phyloP scores from a whole-genome alignment of 1,284 basidiomycete genomes.

The Phellopilus nigrolimitatus region DNA sequence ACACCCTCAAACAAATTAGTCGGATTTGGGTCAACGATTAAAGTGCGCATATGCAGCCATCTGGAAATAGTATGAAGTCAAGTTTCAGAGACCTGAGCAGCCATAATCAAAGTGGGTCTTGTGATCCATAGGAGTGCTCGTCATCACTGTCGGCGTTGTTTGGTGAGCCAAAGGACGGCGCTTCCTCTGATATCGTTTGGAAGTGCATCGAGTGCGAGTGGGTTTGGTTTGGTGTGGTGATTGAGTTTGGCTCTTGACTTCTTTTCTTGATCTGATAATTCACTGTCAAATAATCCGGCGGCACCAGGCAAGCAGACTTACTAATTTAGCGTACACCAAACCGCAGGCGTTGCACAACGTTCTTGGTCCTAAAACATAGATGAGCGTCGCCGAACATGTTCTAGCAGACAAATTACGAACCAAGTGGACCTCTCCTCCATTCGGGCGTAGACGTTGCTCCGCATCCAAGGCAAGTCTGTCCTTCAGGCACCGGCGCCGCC shows the following conservation, averaged over 20 bases:
- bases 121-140: constrained; percentile 33
- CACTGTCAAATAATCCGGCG: constrained; percentile 15
- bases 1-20: constrained; percentile 1
- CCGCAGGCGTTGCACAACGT: constrained; percentile 76
- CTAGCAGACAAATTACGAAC: constrained; percentile 37
- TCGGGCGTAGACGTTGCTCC: constrained; percentile 79
- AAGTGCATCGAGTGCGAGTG: not conserved
- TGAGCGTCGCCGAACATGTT: constrained; percentile 21
- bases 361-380: constrained; percentile 47
- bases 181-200: constrained; percentile 23
- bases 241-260: constrained; percentile 27
- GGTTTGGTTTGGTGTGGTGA: not conserved
- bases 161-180: constrained; percentile 28
- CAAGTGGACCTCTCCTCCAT: constrained; percentile 76
- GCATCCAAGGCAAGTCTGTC: constrained; percentile 73
- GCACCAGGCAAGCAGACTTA: constrained; percentile 31
- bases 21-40: not conserved
- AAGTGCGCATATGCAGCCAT: constrained; percentile 2
- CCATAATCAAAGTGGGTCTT: constrained; percentile 32
- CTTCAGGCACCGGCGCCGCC: constrained; percentile 42
- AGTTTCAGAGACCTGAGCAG: constrained; percentile 21
- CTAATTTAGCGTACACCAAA: constrained; percentile 73
- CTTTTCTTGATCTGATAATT: constrained; percentile 33
- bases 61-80: constrained; percentile 7
- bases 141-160: constrained; percentile 30